Percentiles rank a stretch among this genome's conserved stretches.
Conservation (phyloP, 257 asterid genomes). For the Ilex asprella region DNA sequence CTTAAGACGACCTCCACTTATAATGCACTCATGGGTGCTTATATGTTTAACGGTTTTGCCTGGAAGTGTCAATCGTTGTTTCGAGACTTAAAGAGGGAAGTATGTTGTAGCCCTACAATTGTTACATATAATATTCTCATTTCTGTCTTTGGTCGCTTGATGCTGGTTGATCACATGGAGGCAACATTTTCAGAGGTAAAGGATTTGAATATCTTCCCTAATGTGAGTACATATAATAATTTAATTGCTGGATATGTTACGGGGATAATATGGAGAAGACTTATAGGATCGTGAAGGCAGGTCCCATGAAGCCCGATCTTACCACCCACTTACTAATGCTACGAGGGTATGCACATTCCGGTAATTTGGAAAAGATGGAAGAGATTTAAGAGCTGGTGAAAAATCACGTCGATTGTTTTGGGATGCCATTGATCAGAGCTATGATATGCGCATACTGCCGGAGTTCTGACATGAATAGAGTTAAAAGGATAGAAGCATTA, state of each 20-base stretch:
- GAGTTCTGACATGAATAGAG: slow-evolving; percentile 49
- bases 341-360: slow-evolving; percentile 74
- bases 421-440: slow-evolving; percentile 38
- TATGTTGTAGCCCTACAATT: slow-evolving; percentile 52
- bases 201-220: slow-evolving; percentile 43
- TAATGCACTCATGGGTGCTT: slow-evolving; percentile 73
- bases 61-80: slow-evolving; percentile 51
- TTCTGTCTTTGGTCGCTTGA: slow-evolving; percentile 56
- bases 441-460: slow-evolving; percentile 68
- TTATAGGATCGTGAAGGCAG: slow-evolving; percentile 44
- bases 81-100: slow-evolving; percentile 49
- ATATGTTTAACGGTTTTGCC: slow-evolving; percentile 38
- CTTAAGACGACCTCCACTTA: slow-evolving; percentile 42
- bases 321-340: slow-evolving; percentile 59
- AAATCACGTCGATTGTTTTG: slow-evolving; percentile 34
- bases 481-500: slow-evolving; percentile 53
- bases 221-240: slow-evolving; percentile 43
- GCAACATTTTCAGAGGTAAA: slow-evolving; percentile 45
- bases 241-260: slow-evolving; percentile 74
- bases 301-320: slow-evolving; percentile 38
- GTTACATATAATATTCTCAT: slow-evolving; percentile 79
- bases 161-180: slow-evolving; percentile 79
- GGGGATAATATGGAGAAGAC: slow-evolving; percentile 71
- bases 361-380: slow-evolving; percentile 75
- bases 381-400: slow-evolving; percentile 47